Evolutionary conservation across 2,329 filamentous ascomycete genomes (phyloP).

Genomic region (Epichloe uncinata): DNA sequence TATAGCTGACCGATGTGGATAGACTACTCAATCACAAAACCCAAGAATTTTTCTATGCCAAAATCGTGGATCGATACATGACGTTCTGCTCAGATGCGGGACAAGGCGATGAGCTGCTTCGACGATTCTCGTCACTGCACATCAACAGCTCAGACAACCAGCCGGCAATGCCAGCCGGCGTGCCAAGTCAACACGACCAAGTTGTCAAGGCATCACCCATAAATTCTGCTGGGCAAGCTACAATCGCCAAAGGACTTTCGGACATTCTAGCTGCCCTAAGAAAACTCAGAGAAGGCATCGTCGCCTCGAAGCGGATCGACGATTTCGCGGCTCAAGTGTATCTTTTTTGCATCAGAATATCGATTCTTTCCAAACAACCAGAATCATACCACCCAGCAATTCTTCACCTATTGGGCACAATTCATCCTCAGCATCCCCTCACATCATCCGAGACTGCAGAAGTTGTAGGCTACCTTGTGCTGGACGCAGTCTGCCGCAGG

Average conservation of each 20-base stretch:
- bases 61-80: slow-evolving; percentile 81
- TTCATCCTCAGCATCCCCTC: slow-evolving; percentile 57
- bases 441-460: slow-evolving; percentile 63
- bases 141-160: slow-evolving; percentile 1
- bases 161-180: neutral
- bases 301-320: slow-evolving; percentile 63
- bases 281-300: slow-evolving; percentile 82
- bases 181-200: neutral
- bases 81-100: slow-evolving; percentile 68
- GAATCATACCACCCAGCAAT: slow-evolving; percentile 87
- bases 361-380: slow-evolving; percentile 67
- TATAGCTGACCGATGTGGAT: neutral
- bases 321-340: slow-evolving; percentile 80
- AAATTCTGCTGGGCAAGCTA: slow-evolving; percentile 10
- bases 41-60: slow-evolving; percentile 77
- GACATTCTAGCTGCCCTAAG: slow-evolving; percentile 72
- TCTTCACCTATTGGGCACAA: slow-evolving; percentile 57
- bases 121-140: slow-evolving; percentile 55
- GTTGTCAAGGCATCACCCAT: neutral
- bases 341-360: slow-evolving; percentile 70
- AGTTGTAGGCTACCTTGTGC: slow-evolving; percentile 64
- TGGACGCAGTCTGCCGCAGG: slow-evolving; percentile 81
- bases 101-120: slow-evolving; percentile 58
- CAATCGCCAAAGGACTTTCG: slow-evolving; percentile 50
- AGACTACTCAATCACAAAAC: slow-evolving; percentile 62